Conservation (phyloP, 257 asterid genomes). For the Prunella vulgaris region DNA sequence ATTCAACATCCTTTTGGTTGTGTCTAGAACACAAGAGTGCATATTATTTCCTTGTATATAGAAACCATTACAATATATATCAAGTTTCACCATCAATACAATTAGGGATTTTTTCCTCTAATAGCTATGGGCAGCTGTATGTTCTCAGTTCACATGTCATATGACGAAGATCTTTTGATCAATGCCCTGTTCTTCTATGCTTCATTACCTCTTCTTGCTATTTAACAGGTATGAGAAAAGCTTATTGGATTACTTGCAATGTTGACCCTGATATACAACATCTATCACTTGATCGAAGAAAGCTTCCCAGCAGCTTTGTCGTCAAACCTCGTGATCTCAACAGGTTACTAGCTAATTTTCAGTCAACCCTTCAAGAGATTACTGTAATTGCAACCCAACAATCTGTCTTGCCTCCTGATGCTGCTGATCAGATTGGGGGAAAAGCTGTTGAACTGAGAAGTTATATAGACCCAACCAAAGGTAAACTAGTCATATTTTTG, state of each 20-base stretch:
- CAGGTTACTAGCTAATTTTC: constrained; percentile 77
- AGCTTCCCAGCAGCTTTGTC: constrained; percentile 84
- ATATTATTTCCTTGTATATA: background rate
- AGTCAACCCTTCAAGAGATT: constrained; percentile 88
- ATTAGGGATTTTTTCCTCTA: background rate
- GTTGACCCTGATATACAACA: constrained; percentile 85
- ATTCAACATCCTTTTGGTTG: background rate
- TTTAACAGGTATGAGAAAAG: constrained; percentile 72
- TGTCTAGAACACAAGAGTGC: background rate
- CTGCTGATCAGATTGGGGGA: constrained; percentile 75
- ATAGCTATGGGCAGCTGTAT: background rate
- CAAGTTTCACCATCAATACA: background rate
- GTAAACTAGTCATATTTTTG: constrained; percentile 30
- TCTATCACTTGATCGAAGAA: constrained; percentile 77
- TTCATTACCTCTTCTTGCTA: constrained; percentile 10
- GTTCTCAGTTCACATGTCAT: background rate
- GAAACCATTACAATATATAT: background rate
- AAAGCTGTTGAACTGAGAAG: constrained; percentile 97
- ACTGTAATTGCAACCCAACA: constrained; percentile 83
- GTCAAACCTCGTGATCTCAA: constrained; percentile 89
- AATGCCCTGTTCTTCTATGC: constrained; percentile 1
- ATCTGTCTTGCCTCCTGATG: constrained; percentile 53
- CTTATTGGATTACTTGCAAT: constrained; percentile 88
- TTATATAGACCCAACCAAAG: constrained; percentile 91
- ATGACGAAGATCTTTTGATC: background rate